phyloP scores from a whole-genome alignment of 495 filamentous ascomycete genomes.

The Choiromyces venosus region DNA sequence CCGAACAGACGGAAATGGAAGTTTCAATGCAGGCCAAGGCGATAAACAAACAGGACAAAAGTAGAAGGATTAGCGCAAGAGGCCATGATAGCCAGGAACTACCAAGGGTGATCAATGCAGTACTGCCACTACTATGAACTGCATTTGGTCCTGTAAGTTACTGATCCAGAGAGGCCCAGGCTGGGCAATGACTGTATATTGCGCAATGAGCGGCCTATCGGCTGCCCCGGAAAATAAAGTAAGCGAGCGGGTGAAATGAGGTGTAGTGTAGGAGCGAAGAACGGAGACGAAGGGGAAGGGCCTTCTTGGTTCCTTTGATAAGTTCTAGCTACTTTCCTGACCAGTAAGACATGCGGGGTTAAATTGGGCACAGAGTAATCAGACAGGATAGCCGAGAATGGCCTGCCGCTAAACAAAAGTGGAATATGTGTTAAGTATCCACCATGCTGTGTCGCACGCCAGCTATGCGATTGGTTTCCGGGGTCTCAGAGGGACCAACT shows the following conservation, averaged over 20 bases:
- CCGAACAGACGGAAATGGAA: not conserved
- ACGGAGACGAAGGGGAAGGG: not conserved
- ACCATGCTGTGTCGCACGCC: not conserved
- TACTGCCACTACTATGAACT: not conserved
- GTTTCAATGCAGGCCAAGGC: not conserved
- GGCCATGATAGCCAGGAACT: not conserved
- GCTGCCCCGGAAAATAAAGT: not conserved
- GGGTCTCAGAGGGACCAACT: not conserved
- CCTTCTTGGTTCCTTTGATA: not conserved
- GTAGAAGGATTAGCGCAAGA: not conserved
- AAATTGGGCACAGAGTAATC: not conserved
- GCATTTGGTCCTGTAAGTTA: not conserved
- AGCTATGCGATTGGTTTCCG: not conserved
- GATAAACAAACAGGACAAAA: not conserved
- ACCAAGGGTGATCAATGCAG: not conserved
- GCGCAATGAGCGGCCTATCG: not conserved
- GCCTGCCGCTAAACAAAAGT: not conserved
- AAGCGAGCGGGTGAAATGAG: not conserved
- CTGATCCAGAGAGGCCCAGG: not conserved
- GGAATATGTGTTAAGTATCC: not conserved
- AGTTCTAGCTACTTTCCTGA: not conserved
- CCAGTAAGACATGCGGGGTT: not conserved
- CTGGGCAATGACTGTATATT: not conserved
- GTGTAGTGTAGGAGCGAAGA: not conserved
- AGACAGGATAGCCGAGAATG: not conserved